Conservation (phyloP, 1,284 basidiomycete species). For the Wallemia ichthyophaga region DNA sequence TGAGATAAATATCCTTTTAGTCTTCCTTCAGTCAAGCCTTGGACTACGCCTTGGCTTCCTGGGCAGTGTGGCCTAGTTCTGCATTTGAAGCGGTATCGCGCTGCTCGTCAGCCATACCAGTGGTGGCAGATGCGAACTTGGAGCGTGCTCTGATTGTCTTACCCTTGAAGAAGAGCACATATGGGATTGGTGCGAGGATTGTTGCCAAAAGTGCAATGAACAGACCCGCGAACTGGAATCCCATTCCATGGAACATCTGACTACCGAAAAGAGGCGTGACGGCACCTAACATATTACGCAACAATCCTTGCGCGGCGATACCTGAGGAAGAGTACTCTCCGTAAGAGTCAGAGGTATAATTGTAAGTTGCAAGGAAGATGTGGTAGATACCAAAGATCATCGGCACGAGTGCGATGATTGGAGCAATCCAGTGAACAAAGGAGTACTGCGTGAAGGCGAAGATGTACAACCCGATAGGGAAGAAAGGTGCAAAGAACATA, state of each 20-base stretch:
- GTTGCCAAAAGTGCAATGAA: neutral
- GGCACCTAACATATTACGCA: neutral
- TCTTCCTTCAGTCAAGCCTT: no score
- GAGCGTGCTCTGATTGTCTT: neutral
- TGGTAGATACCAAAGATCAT: slow-evolving; percentile 1
- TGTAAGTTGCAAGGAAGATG: neutral
- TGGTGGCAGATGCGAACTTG: neutral
- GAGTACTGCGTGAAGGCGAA: slow-evolving; percentile 10
- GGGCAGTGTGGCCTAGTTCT: neutral
- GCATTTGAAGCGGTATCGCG: slow-evolving; percentile 5
- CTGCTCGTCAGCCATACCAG: slow-evolving; percentile 4
- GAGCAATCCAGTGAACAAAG: neutral
- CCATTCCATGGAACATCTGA: slow-evolving; percentile 3
- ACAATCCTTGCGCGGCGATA: slow-evolving; percentile 3
- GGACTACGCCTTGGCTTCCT: neutral
- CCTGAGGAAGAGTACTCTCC: slow-evolving; percentile 5
- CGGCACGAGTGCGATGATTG: neutral
- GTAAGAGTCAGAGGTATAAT: neutral
- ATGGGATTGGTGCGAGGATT: neutral
- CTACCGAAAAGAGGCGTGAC: slow-evolving; percentile 3
- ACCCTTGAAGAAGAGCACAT: slow-evolving; percentile 1
- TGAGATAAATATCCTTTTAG: no score
- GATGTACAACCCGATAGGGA: slow-evolving; percentile 13
- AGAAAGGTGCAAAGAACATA: slow-evolving; percentile 4
- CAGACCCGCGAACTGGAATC: neutral